Evolutionary conservation across 169 alveolate genomes (phyloP).

Genomic region (Plasmodium sp.): DNA sequence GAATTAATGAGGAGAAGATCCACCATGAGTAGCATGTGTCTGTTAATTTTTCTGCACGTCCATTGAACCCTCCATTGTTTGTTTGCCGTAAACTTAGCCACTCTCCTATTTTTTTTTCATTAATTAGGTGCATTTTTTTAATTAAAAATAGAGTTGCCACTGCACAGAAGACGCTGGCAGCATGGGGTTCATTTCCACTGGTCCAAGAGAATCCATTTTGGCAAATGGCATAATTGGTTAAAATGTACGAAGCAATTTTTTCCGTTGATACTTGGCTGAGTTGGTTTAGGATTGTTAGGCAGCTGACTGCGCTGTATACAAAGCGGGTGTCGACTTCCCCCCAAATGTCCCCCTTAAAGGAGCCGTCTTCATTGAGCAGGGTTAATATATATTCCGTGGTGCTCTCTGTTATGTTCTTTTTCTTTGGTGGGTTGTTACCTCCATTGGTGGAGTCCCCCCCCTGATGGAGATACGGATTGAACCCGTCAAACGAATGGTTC

Average conservation of each 20-base stretch:
- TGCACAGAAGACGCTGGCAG: constrained; percentile 96
- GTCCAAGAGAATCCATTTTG: constrained; percentile 96
- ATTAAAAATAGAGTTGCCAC: constrained; percentile 82
- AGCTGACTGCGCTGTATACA: constrained; percentile 93
- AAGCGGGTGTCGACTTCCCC: constrained; percentile 96
- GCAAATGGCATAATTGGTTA: constrained; percentile 83
- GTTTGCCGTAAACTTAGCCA: constrained; percentile 96
- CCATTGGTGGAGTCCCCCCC: background rate
- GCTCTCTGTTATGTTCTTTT: background rate
- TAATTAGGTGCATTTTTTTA: constrained; percentile 54
- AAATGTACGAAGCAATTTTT: constrained; percentile 90
- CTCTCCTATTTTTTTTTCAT: constrained; percentile 73
- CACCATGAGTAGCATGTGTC: constrained; percentile 99
- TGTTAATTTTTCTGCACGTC: constrained; percentile 97
- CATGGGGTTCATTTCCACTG: constrained; percentile 97
- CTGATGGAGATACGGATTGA: background rate
- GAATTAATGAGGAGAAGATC: constrained; percentile 89
- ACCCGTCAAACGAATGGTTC: constrained; percentile 19
- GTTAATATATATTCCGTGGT: constrained; percentile 10
- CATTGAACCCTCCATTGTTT: constrained; percentile 96
- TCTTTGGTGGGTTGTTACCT: background rate
- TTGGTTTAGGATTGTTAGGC: constrained; percentile 89
- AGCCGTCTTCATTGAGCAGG: constrained; percentile 93
- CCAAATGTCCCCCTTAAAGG: constrained; percentile 94
- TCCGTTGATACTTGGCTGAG: constrained; percentile 85